Evolutionary conservation across 345 rosid species (phyloP).

Genomic region (Erodium maritimum): DNA sequence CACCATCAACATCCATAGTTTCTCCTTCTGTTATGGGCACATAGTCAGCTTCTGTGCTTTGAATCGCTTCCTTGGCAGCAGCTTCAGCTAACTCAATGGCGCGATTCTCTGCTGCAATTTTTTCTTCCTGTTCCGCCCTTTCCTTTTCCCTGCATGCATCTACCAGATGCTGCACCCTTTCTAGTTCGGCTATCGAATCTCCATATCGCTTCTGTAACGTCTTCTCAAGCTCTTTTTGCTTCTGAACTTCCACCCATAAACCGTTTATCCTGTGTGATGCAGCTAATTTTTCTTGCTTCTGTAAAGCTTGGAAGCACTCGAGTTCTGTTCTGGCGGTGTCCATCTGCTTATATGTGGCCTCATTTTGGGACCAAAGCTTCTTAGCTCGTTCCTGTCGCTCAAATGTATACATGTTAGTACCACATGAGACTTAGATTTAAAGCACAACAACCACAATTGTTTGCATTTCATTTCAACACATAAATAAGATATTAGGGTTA

Average conservation of each 20-base stretch:
- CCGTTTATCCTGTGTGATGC: slow-evolving; percentile 70
- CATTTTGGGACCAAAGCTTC: slow-evolving; percentile 60
- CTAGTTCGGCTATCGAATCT: slow-evolving; percentile 43
- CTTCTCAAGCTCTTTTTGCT: slow-evolving; percentile 80
- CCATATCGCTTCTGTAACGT: slow-evolving; percentile 68
- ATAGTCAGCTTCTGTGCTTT: slow-evolving; percentile 7
- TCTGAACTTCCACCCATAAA: slow-evolving; percentile 77
- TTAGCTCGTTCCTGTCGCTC: slow-evolving; percentile 56
- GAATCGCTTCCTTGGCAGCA: slow-evolving; percentile 16
- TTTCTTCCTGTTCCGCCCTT: slow-evolving; percentile 42
- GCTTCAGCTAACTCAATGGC: slow-evolving; percentile 21
- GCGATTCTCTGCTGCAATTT: slow-evolving; percentile 26
- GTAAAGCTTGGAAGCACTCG: slow-evolving; percentile 78
- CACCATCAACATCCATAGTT: slow-evolving; percentile 12
- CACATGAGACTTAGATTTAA: background rate
- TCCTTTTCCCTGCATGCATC: slow-evolving; percentile 37
- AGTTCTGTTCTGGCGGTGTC: slow-evolving; percentile 85
- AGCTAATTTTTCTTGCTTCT: slow-evolving; percentile 89
- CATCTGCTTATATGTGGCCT: slow-evolving; percentile 67
- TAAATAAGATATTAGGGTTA: no score
- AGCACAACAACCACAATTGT: background rate
- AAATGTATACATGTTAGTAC: background rate
- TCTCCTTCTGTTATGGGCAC: slow-evolving; percentile 10
- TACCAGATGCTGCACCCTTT: slow-evolving; percentile 36
- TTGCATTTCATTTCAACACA: no score